These are phyloP conservation scores for Termitomyces sp. DNA, from an alignment of 768 basidiomycete species.

Conservation along the genomic window DNA sequence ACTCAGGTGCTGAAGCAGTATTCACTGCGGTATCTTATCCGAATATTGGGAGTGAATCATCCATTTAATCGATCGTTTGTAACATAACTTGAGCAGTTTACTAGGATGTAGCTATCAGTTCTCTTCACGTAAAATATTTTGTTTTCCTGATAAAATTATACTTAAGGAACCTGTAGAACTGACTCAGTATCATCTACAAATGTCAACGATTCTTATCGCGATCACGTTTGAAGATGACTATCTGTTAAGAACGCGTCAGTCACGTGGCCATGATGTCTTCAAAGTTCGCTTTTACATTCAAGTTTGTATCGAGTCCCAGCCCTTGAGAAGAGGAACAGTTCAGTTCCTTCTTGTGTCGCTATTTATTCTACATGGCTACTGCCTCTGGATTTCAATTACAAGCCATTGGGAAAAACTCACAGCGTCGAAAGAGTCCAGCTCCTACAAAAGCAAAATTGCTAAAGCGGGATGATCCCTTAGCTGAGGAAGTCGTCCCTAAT, in stretches of 20 bases:
- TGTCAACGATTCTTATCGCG: not conserved
- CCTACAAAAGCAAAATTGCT: not conserved
- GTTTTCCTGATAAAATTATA: too few species aligned
- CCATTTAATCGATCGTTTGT: not conserved
- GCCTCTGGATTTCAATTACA: not conserved
- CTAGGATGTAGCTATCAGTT: too few species aligned
- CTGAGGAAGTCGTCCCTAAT: slow-evolving; percentile 35
- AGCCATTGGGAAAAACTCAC: not conserved
- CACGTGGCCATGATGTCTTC: slow-evolving; percentile 1
- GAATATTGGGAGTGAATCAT: not conserved
- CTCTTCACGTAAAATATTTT: too few species aligned
- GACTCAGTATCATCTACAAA: too few species aligned
- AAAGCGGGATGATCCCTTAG: not conserved
- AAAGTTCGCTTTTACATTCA: not conserved
- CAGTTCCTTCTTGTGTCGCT: not conserved
- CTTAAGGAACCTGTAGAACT: too few species aligned
- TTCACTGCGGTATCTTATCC: too few species aligned
- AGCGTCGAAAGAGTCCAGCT: not conserved
- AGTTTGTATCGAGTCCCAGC: not conserved
- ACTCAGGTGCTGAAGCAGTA: too few species aligned
- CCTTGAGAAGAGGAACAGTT: too few species aligned
- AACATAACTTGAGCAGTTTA: not conserved
- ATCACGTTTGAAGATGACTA: not conserved
- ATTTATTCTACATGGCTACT: not conserved
- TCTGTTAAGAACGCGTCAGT: slow-evolving; percentile 7